Evolutionary conservation across 2,329 filamentous ascomycete species (phyloP).

Genomic region (Eutypella sp.): DNA sequence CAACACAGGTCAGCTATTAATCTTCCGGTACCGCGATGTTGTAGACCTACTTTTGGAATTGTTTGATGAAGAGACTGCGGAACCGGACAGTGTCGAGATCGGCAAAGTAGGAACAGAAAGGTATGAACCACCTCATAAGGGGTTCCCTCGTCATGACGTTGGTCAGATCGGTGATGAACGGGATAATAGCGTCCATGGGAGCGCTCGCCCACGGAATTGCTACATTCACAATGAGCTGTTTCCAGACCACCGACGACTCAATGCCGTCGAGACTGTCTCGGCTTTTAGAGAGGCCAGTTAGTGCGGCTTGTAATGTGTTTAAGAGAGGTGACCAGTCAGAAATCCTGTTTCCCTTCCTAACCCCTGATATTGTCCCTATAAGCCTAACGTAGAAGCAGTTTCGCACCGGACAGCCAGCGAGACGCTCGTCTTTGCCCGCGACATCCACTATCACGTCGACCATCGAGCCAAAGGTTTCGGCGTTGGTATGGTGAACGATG

Average conservation of each 20-base stretch:
- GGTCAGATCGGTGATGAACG: conserved; percentile 61
- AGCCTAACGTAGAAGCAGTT: conserved; percentile 50
- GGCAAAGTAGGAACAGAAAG: conserved; percentile 79
- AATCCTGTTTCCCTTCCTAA: conserved; percentile 75
- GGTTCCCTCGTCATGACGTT: conserved; percentile 60
- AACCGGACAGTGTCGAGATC: conserved; percentile 71
- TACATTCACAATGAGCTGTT: conserved; percentile 49
- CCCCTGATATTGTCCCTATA: conserved; percentile 66
- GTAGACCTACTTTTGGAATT: conserved; percentile 68
- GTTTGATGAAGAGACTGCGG: conserved; percentile 68
- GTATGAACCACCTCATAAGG: conserved; percentile 69
- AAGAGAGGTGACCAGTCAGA: conserved; percentile 65
- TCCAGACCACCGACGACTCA: conserved; percentile 43
- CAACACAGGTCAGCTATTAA: conserved; percentile 19
- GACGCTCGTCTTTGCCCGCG: conserved; percentile 33
- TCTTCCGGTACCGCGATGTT: neutral
- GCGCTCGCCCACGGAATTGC: conserved; percentile 70
- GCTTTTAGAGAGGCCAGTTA: conserved; percentile 43
- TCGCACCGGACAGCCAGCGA: conserved; percentile 31
- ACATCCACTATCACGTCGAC: conserved; percentile 56
- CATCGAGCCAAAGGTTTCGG: conserved; percentile 67
- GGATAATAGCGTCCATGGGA: conserved; percentile 73
- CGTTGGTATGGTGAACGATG: conserved; percentile 74
- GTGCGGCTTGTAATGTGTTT: conserved; percentile 46
- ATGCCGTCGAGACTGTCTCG: conserved; percentile 32